A percentile compares a stretch with the other conserved stretches of the same genome.
Conservation (phyloP, 345 rosid species). For the Carallia pectinifolia region DNA sequence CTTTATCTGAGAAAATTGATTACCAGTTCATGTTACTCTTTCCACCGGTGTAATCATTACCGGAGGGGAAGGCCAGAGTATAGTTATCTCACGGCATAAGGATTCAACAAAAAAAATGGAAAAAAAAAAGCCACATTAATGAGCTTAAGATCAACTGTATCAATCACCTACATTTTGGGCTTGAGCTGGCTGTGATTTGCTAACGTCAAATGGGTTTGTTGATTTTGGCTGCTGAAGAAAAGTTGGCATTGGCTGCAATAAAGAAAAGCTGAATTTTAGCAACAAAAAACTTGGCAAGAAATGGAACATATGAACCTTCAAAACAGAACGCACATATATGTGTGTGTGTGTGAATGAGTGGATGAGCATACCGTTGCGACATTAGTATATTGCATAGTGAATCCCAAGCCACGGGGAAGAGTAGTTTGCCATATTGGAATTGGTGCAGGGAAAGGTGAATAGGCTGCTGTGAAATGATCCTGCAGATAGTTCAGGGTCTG, state of each 20-base stretch:
- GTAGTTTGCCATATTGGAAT: conserved; percentile 75
- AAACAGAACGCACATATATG: conserved; percentile 3
- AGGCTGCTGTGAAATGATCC: conserved; percentile 71
- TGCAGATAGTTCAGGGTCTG: conserved; percentile 33
- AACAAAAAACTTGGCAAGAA: conserved; percentile 6
- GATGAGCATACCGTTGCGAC: conserved; percentile 46
- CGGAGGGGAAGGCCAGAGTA: neutral
- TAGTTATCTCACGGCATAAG: neutral
- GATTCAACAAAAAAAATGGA: neutral
- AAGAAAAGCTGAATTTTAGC: conserved; percentile 3
- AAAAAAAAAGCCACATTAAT: neutral
- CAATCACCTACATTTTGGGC: conserved; percentile 52
- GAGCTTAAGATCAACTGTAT: conserved; percentile 16
- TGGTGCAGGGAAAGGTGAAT: conserved; percentile 52
- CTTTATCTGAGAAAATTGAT: no score
- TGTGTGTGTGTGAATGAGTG: conserved; percentile 1
- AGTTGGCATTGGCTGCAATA: conserved; percentile 55
- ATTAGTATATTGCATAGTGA: conserved; percentile 53
- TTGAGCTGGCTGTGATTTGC: conserved; percentile 50
- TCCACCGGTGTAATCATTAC: no score
- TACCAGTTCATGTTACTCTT: no score
- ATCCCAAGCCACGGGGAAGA: conserved; percentile 62
- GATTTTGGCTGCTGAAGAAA: conserved; percentile 54
- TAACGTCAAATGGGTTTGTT: conserved; percentile 78
- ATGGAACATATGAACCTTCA: neutral